Evolutionary conservation across 169 alveolate genomes (phyloP), one percentile per base, ranked within the genome.

Genomic region (Plasmodium fragile): DNA sequence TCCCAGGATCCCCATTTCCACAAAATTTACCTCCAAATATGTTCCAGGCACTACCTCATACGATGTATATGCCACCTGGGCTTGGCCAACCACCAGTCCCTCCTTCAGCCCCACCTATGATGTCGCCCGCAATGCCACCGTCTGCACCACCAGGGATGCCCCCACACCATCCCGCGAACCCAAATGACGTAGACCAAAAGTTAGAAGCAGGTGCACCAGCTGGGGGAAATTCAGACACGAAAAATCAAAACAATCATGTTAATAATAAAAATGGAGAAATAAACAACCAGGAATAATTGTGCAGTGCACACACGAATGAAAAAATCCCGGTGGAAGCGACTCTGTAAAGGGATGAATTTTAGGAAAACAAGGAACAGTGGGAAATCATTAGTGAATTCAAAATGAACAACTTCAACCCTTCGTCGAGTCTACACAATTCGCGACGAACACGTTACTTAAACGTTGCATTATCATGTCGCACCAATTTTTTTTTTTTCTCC

Each of bases 41-140:
- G 11, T 49, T 22, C 30, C 93, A 34, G 36, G 13, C 75, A 75
- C n/a, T 80, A 81, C 43, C 59, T 41, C 78, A 85, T 85, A 34
- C 93, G 18, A 85, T 53, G 6, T 85, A 52, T 85, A 73, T 73
- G 85, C 93, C 85, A 30, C 93, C 83, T 52, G 84, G 80, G 16
- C 41, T 85, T 25, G 52, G 65, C 53, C 93, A 34, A 69, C 90
- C 79, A 32, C 92, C 92, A 41, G 6, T 69, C 34, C 92, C 92
- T 70, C 92, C 92, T 10, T 32, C 79, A 32, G 81, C 82, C 16
- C 92, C 92, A 82, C 82, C 92, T n/a, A 30, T 13, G n/a, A 81
- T 41, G 78, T 79, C 92, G 4, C 78, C 78, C 18, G 7, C 39
- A 13, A 65, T 69, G 5, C 82, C 28, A 65, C 65, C 73, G 8